phyloP scores from a whole-genome alignment of 345 rosid genomes.

The Dimocarpus longan region DNA sequence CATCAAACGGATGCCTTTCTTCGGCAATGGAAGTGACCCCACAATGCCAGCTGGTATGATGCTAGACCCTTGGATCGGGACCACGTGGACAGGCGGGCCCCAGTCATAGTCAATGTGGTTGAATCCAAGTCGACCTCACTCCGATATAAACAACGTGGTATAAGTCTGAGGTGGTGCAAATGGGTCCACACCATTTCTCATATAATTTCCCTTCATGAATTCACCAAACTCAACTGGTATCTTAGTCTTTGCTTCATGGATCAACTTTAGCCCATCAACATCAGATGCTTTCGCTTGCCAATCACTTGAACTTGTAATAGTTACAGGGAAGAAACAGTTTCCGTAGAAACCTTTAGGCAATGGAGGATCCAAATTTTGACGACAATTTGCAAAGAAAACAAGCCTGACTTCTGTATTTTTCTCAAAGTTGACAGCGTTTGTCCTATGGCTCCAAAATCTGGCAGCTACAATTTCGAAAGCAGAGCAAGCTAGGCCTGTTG shows the following conservation, averaged over 20 bases:
- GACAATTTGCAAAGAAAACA: slow-evolving; percentile 70
- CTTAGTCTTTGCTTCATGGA: slow-evolving; percentile 48
- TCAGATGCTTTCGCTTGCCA: slow-evolving; percentile 30
- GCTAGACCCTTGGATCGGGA: slow-evolving; percentile 57
- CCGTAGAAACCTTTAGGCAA: slow-evolving; percentile 69
- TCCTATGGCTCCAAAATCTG: slow-evolving; percentile 49
- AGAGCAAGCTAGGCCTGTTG: slow-evolving; percentile 46
- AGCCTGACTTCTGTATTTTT: slow-evolving; percentile 39
- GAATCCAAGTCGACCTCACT: slow-evolving; percentile 71
- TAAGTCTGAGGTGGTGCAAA: slow-evolving; percentile 53
- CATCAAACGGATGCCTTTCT: slow-evolving; percentile 63
- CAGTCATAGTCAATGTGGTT: slow-evolving; percentile 62
- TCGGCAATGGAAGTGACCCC: slow-evolving; percentile 53
- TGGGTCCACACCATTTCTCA: slow-evolving; percentile 43
- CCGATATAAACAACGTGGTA: slow-evolving; percentile 59
- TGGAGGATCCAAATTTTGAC: slow-evolving; percentile 52
- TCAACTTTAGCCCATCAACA: slow-evolving; percentile 45
- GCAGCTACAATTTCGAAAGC: slow-evolving; percentile 63
- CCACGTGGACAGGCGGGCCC: slow-evolving; percentile 57
- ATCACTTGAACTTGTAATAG: slow-evolving; percentile 39
- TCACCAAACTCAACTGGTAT: slow-evolving; percentile 44
- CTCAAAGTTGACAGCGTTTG: slow-evolving; percentile 35
- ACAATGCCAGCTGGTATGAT: slow-evolving; percentile 62
- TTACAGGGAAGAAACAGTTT: slow-evolving; percentile 71
- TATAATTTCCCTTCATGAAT: slow-evolving; percentile 39